Conservation (phyloP, 345 rosid genomes). For the Punica granatum region DNA sequence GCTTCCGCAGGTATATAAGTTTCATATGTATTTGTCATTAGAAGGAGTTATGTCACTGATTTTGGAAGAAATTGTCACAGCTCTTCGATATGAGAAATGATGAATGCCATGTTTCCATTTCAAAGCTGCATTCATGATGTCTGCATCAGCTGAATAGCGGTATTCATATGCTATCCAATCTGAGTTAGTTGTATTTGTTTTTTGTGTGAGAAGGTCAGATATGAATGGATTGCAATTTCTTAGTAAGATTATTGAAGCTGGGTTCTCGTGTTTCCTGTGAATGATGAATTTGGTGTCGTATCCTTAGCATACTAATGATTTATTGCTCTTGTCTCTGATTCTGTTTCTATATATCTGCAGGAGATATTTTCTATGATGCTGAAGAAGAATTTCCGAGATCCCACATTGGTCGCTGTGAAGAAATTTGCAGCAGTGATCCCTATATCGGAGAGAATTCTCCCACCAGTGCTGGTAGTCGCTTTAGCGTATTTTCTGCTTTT, state of each 20-base stretch:
- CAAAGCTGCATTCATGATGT: neutral
- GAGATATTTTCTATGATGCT: slow-evolving; percentile 79
- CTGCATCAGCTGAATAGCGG: neutral
- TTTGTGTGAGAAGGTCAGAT: neutral
- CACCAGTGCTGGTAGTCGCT: slow-evolving; percentile 1
- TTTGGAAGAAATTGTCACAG: neutral
- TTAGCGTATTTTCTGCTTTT: neutral
- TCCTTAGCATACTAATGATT: neutral
- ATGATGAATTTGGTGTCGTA: neutral
- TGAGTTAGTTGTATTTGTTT: neutral
- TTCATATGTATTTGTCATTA: neutral
- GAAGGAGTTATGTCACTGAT: neutral
- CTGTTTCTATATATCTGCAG: slow-evolving; percentile 30
- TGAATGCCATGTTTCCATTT: neutral
- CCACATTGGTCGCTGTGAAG: neutral
- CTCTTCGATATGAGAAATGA: neutral
- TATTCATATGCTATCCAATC: neutral
- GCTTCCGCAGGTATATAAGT: slow-evolving; percentile 38
- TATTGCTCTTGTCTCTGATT: neutral
- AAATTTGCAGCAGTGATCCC: slow-evolving; percentile 16
- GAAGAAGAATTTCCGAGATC: slow-evolving; percentile 43
- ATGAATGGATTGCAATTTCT: neutral
- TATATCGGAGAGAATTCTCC: slow-evolving; percentile 1
- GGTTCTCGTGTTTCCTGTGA: neutral
- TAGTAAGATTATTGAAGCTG: neutral